Conservation (phyloP, 2,329 filamentous ascomycete species). For the Penicillium italicum region DNA sequence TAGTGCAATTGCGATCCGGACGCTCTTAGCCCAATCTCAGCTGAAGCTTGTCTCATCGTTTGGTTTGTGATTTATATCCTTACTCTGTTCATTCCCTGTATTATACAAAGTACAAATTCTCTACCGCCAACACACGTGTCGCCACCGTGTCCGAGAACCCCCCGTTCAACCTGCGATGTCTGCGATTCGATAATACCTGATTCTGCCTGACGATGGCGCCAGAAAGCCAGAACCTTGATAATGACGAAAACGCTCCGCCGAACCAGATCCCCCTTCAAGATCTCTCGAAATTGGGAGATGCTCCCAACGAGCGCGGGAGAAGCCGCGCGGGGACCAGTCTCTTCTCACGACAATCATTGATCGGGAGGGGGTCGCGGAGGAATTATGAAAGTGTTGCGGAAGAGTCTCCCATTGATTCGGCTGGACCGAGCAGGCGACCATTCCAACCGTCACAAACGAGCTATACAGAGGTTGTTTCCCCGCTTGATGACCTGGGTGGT, state of each 20-base stretch:
- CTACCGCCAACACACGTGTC: constrained; percentile 8
- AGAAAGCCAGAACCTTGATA: constrained; percentile 32
- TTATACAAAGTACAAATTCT: too few species aligned
- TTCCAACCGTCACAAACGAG: constrained; percentile 17
- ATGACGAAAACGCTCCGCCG: constrained; percentile 26
- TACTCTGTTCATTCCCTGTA: neutral
- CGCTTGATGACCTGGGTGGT: constrained; percentile 37
- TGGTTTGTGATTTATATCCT: neutral
- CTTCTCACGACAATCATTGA: constrained; percentile 42
- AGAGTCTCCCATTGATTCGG: constrained; percentile 44
- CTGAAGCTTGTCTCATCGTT: neutral
- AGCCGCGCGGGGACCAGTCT: constrained; percentile 42
- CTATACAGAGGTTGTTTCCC: constrained; percentile 29
- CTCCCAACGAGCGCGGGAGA: constrained; percentile 29
- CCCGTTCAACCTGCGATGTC: constrained; percentile 36
- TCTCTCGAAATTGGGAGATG: constrained; percentile 45
- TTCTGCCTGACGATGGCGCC: constrained; percentile 41
- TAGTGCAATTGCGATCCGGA: constrained; percentile 19
- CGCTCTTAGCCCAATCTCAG: constrained; percentile 7
- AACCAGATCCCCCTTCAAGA: constrained; percentile 66
- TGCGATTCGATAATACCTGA: constrained; percentile 35
- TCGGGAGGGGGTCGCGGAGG: constrained; percentile 38
- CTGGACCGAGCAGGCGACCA: constrained; percentile 21
- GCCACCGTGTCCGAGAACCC: neutral
- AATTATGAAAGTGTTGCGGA: constrained; percentile 54